Evolutionary conservation across 768 basidiomycete species (phyloP).

Genomic region (Artomyces pyxidatus): DNA sequence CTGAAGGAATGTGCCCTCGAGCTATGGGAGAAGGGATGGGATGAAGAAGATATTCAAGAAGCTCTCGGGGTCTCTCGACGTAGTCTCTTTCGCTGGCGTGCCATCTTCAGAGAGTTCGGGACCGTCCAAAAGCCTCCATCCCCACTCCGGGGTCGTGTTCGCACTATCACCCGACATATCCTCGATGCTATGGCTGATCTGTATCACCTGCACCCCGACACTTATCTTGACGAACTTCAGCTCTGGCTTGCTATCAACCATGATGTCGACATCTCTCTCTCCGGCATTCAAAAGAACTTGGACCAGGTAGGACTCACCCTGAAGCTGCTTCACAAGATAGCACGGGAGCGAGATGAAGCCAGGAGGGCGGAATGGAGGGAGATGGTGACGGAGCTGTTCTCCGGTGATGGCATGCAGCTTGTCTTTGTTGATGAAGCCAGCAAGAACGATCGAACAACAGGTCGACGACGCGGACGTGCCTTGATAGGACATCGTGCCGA

Average conservation of each 20-base stretch:
- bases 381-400: not conserved
- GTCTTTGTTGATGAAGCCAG: conserved; percentile 24
- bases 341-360: not conserved
- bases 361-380: not conserved
- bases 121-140: not conserved
- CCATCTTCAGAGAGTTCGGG: not conserved
- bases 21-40: not conserved
- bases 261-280: not conserved
- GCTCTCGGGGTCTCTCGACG: conserved; percentile 1
- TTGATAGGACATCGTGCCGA: conserved; percentile 13
- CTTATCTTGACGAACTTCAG: not conserved
- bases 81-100: not conserved
- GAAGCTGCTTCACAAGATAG: not conserved
- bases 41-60: not conserved
- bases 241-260: not conserved
- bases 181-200: not conserved
- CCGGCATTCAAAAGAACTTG: not conserved
- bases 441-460: conserved; percentile 24
- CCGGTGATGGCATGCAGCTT: conserved; percentile 9
- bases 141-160: not conserved
- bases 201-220: not conserved
- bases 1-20: not conserved
- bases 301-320: not conserved
- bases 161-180: not conserved
- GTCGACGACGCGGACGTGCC: conserved; percentile 21